phyloP scores from a whole-genome alignment of 108 stramenopile species.

The Cylindrotheca closterium region DNA sequence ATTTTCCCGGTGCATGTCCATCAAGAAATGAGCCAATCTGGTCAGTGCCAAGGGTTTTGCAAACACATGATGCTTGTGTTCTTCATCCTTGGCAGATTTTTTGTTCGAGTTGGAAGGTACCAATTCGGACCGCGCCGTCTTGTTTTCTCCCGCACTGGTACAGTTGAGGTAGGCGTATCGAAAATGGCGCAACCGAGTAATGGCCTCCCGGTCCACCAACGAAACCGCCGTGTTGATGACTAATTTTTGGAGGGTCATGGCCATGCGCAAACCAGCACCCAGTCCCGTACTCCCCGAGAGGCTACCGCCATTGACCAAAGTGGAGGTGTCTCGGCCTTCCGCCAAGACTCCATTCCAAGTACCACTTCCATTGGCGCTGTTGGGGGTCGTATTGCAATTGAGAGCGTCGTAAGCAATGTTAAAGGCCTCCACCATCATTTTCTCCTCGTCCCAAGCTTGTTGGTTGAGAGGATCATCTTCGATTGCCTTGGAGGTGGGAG shows the following conservation, averaged over 20 bases:
- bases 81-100: conserved; percentile 3
- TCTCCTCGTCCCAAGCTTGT: conserved; percentile 32
- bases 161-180: conserved; percentile 84
- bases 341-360: conserved; percentile 23
- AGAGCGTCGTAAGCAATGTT: conserved; percentile 82
- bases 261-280: conserved; percentile 76
- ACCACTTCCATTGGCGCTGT: conserved; percentile 23
- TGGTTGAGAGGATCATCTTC: conserved; percentile 30
- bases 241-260: conserved; percentile 66
- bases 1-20: conserved; percentile 89
- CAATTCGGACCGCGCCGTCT: conserved; percentile 22
- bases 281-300: conserved; percentile 68
- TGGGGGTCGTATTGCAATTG: conserved; percentile 51
- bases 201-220: conserved; percentile 73
- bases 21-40: conserved; percentile 79
- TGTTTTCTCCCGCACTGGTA: conserved; percentile 39
- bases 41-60: conserved; percentile 80
- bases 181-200: conserved; percentile 80
- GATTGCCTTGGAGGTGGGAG: conserved; percentile 12
- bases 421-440: conserved; percentile 55
- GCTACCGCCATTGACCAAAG: conserved; percentile 78
- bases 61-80: conserved; percentile 51
- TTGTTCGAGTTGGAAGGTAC: conserved; percentile 1
- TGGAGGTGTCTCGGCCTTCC: conserved; percentile 56
- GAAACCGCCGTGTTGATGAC: conserved; percentile 71